These are phyloP conservation scores for Colletotrichum higginsianum DNA, from an alignment of 2,329 filamentous ascomycete species.

Conservation along the genomic window DNA sequence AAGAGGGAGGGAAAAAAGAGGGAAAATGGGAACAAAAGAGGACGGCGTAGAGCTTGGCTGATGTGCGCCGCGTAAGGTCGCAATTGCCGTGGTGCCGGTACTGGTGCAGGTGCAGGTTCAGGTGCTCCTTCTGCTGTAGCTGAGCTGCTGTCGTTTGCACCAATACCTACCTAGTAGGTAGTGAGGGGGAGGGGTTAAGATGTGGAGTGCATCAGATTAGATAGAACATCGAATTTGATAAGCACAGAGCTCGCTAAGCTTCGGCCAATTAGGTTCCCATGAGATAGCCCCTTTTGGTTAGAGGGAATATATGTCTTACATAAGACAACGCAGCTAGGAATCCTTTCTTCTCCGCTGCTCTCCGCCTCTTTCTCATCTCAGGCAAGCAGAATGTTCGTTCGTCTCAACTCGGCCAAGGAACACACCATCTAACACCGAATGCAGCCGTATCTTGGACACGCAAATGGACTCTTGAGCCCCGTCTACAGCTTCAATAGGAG, in stretches of 20 bases:
- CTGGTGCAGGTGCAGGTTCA: background rate
- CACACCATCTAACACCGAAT: background rate
- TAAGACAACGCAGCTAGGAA: background rate
- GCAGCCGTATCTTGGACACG: too few species aligned
- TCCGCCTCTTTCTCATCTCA: background rate
- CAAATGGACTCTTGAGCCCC: too few species aligned
- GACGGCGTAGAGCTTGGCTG: slow-evolving; percentile 39
- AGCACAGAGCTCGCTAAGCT: background rate
- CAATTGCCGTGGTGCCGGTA: slow-evolving; percentile 3
- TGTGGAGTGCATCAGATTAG: slow-evolving; percentile 7
- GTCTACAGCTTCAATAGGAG: too few species aligned
- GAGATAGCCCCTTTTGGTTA: background rate
- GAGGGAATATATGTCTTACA: background rate
- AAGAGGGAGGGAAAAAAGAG: background rate
- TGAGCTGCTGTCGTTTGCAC: slow-evolving; percentile 11
- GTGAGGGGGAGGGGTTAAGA: slow-evolving; percentile 23
- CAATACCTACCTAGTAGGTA: too few species aligned
- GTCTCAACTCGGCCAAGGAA: slow-evolving; percentile 3
- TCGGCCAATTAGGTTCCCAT: background rate
- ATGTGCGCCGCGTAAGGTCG: slow-evolving; percentile 38
- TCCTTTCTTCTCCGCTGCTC: background rate
- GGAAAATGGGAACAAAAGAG: background rate
- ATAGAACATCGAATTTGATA: background rate
- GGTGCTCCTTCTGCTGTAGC: background rate
- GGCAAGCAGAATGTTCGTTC: background rate